Percentiles rank a stretch among this genome's conserved stretches.
phyloP scores from a whole-genome alignment of 23 red algal species.

The Gracilaria gracilis region DNA sequence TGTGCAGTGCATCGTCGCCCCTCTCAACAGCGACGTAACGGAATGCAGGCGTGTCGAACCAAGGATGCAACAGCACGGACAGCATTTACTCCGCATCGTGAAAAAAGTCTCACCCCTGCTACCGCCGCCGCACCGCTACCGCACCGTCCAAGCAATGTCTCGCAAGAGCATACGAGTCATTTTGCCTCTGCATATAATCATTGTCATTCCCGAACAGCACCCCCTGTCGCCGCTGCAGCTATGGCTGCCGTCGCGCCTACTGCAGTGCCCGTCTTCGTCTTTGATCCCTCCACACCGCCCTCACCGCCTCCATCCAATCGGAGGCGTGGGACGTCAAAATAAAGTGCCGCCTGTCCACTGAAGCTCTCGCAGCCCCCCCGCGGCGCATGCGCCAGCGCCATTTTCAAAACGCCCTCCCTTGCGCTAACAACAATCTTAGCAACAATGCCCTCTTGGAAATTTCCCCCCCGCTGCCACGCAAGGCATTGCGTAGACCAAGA shows the following conservation, averaged over 20 bases:
- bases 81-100: constrained; percentile 23
- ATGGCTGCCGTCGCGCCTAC: background rate
- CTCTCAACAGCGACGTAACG: constrained; percentile 30
- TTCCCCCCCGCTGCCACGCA: background rate
- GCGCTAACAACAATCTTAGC: constrained; percentile 7
- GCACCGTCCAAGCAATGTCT: background rate
- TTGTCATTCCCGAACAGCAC: background rate
- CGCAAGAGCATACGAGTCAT: constrained; percentile 55
- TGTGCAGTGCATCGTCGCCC: background rate
- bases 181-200: constrained; percentile 52
- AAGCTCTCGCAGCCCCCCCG: background rate
- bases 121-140: background rate
- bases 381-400: background rate
- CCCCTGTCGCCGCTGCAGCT: background rate
- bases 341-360: background rate
- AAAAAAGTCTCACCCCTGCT: background rate
- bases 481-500: constrained; percentile 72
- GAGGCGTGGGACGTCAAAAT: too few species aligned
- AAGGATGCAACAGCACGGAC: background rate
- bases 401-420: background rate
- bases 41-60: constrained; percentile 37
- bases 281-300: background rate
- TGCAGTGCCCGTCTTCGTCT: too few species aligned
- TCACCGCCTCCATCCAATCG: background rate
- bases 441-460: constrained; percentile 40